A percentile compares a stretch with the other conserved stretches of the same genome.
These are phyloP conservation scores for Firmiana major DNA, from an alignment of 345 rosid species.

Conservation along the genomic window DNA sequence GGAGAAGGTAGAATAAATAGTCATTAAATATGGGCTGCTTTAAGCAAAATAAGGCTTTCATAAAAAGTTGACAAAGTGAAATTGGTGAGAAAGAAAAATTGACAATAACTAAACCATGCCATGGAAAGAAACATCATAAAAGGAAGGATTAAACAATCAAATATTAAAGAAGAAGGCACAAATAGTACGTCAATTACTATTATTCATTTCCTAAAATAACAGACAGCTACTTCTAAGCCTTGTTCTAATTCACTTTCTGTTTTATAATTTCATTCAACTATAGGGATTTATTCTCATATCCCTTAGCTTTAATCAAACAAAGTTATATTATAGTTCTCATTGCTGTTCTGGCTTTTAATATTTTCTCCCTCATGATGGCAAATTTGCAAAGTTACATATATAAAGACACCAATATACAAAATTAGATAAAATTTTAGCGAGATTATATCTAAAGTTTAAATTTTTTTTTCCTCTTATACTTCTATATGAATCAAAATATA, in stretches of 20 bases:
- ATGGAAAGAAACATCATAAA: neutral
- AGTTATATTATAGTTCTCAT: neutral
- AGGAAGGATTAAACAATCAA: neutral
- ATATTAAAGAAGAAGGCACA: neutral
- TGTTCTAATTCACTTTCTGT: neutral
- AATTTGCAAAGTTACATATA: neutral
- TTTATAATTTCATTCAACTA: neutral
- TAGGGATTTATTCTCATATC: neutral
- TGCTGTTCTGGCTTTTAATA: neutral
- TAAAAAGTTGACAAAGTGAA: conserved; percentile 8
- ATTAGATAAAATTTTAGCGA: too few relatives aligned
- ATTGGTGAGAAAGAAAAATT: neutral
- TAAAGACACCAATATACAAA: too few relatives aligned
- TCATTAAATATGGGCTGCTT: conserved; percentile 9
- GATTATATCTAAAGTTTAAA: too few relatives aligned
- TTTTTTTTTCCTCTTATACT: too few relatives aligned
- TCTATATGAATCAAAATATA: too few relatives aligned
- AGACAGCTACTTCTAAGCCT: neutral
- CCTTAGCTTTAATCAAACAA: neutral
- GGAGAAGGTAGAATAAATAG: neutral
- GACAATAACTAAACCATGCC: neutral
- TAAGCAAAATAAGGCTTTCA: neutral
- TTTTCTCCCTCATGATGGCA: neutral
- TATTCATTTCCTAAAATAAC: neutral
- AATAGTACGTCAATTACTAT: neutral